phyloP scores from a whole-genome alignment of 1,284 basidiomycete species.

The Fistulinella staudtii region DNA sequence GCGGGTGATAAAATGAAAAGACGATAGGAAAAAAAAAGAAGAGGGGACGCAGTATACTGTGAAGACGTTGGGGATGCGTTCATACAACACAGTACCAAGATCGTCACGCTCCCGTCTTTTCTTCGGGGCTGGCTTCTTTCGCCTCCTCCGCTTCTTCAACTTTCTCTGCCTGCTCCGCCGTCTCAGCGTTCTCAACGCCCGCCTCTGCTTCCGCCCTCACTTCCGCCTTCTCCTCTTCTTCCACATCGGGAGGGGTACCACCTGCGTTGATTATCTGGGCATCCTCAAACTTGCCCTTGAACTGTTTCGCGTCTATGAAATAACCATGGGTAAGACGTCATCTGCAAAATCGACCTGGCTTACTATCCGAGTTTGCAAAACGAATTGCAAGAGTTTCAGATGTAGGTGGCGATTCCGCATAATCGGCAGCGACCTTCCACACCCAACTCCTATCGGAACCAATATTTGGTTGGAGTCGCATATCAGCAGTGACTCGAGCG shows the following conservation, averaged over 20 bases:
- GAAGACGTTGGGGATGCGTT: conserved; percentile 6
- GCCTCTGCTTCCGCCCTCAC: conserved; percentile 29
- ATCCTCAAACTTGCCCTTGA: conserved; percentile 85
- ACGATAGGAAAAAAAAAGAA: not conserved
- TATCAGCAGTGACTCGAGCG: conserved; percentile 76
- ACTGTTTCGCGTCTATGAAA: conserved; percentile 73
- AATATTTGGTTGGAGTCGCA: conserved; percentile 96
- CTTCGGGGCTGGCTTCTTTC: conserved; percentile 23
- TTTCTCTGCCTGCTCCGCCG: conserved; percentile 30
- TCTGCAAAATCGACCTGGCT: conserved; percentile 28
- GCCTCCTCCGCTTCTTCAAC: conserved; percentile 29
- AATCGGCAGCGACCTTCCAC: conserved; percentile 96
- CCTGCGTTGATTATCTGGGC: conserved; percentile 71
- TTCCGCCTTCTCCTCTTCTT: conserved; percentile 28
- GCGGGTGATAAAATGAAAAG: conserved; percentile 7
- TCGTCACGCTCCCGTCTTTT: conserved; percentile 26
- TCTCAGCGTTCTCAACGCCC: conserved; percentile 6
- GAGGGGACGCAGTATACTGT: conserved; percentile 6
- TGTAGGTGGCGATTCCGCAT: conserved; percentile 84
- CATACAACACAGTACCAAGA: not conserved
- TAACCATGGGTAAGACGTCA: conserved; percentile 2
- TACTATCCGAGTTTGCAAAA: conserved; percentile 96
- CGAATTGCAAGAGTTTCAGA: conserved; percentile 97
- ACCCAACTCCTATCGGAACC: conserved; percentile 99
- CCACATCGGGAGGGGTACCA: conserved; percentile 31